These are phyloP conservation scores for Mortierella sp. DNA, from an alignment of 371 early-diverging fungal species.

Conservation along the genomic window DNA sequence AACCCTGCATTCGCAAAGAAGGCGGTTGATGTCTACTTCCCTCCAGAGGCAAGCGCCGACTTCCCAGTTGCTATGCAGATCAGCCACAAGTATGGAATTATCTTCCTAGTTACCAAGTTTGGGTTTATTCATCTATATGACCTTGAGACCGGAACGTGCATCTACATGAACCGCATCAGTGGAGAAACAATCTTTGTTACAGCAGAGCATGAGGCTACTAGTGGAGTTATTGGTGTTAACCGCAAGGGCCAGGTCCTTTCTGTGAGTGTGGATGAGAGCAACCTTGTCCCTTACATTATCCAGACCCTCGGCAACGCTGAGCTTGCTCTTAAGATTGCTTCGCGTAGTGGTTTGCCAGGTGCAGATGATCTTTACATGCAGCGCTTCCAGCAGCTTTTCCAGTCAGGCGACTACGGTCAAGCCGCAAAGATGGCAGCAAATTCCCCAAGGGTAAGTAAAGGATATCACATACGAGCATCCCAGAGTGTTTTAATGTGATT, in stretches of 20 bases:
- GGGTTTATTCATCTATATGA: constrained; percentile 98
- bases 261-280: constrained; percentile 90
- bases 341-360: constrained; percentile 93
- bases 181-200: constrained; percentile 98
- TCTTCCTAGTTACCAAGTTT: constrained; percentile 96
- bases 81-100: constrained; percentile 89
- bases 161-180: constrained; percentile 97
- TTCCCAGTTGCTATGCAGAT: constrained; percentile 99
- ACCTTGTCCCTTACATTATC: constrained; percentile 91
- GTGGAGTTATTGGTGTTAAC: constrained; percentile 96
- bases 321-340: constrained; percentile 90
- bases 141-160: constrained; percentile 91
- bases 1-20: constrained; percentile 92
- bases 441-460: constrained; percentile 81
- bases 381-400: constrained; percentile 89
- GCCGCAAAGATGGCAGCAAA: constrained; percentile 97
- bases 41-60: constrained; percentile 92
- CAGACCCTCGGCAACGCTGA: constrained; percentile 88
- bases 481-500: not conserved
- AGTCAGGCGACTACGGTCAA: constrained; percentile 84
- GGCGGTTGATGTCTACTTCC: constrained; percentile 95
- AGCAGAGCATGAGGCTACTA: constrained; percentile 87
- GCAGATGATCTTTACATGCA: constrained; percentile 93
- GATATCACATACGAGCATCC: not conserved
- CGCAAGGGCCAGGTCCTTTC: constrained; percentile 97